Base-by-base conservation (phyloP, 116 monocot species). In the Papilionanthe hybrid region DNA sequence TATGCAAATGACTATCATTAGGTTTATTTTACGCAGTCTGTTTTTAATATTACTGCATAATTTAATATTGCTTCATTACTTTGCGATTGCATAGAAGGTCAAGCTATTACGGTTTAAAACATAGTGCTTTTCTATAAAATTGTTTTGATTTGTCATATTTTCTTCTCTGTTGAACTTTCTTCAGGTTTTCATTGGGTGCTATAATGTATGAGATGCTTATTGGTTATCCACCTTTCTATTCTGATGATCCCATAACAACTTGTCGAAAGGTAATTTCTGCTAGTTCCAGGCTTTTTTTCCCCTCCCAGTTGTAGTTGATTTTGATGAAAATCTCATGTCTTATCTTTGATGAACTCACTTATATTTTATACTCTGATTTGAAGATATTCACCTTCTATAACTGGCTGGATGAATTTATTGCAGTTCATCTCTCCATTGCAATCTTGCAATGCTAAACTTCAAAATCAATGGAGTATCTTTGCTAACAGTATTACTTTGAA, bases 201-300 rank as follows among this genome's bases (percentile, higher is more conserved):
- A 84, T 86, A 79, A 82, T 86, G 86, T 86, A 86, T 79, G 86
- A 86, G 80, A 86, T 86, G 86, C 83, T 87, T 60, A 73, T 85
- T 73, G 85, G 85, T 78, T 85, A 85, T 66, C 81, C 85, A 57
- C 85, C 85, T 30, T 85, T 85, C 72, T 85, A 81, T 78, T 85
- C 85, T 77, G 81, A 85, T 81, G 85, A 85, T 63, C 85, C 85
- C 43, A 77, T 85, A 78, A 81, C 85, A 53, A 85, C 85, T 22
- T 85, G 85, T 50, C 44, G 85, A 75, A 85, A 85, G 85, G 84
- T 84, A 25, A 41, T 22, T 44, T 50, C 8, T 84, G 47, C 66
- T 28, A 43, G 27, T 19, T 0, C 12, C 37, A 45, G 43, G 13
- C 47, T 78, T 50, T 68, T 19, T n/a, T 12, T 7, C 66, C 27